Conservation (phyloP, 495 filamentous ascomycete genomes). For the Sphaerosporella brunnea region DNA sequence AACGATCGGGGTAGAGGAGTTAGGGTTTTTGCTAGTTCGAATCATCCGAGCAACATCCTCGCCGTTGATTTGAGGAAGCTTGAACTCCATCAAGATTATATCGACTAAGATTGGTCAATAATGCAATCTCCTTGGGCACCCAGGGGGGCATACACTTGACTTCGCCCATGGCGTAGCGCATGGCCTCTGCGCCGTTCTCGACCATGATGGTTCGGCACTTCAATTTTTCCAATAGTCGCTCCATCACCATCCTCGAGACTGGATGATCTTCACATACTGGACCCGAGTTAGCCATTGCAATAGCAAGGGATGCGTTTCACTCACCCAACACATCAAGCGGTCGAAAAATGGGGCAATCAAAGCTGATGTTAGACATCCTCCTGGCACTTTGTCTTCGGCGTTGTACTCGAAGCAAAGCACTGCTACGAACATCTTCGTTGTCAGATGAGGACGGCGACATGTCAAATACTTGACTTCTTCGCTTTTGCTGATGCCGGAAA, state of each 20-base stretch:
- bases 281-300: conserved; percentile 3
- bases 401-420: conserved; percentile 83
- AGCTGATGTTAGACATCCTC: conserved; percentile 71
- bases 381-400: conserved; percentile 78
- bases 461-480: conserved; percentile 84
- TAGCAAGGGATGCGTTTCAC: background rate
- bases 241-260: conserved; percentile 93
- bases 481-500: conserved; percentile 65
- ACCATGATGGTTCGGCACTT: conserved; percentile 89
- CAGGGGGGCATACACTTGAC: conserved; percentile 43
- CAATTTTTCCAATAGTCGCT: conserved; percentile 84
- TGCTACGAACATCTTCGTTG: conserved; percentile 82
- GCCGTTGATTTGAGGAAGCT: conserved; percentile 82
- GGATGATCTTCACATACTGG: conserved; percentile 91
- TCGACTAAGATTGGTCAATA: no score
- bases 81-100: conserved; percentile 95
- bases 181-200: conserved; percentile 70
- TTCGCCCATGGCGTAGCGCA: conserved; percentile 80
- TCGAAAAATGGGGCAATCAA: conserved; percentile 73
- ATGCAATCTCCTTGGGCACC: no score
- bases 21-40: conserved; percentile 81
- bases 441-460: conserved; percentile 95
- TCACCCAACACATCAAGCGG: conserved; percentile 63
- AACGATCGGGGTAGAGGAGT: conserved; percentile 86
- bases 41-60: conserved; percentile 95